Evolutionary conservation across 768 basidiomycete genomes (phyloP), one percentile per base, ranked within the genome.

Genomic region (Coprinopsis cinerea): DNA sequence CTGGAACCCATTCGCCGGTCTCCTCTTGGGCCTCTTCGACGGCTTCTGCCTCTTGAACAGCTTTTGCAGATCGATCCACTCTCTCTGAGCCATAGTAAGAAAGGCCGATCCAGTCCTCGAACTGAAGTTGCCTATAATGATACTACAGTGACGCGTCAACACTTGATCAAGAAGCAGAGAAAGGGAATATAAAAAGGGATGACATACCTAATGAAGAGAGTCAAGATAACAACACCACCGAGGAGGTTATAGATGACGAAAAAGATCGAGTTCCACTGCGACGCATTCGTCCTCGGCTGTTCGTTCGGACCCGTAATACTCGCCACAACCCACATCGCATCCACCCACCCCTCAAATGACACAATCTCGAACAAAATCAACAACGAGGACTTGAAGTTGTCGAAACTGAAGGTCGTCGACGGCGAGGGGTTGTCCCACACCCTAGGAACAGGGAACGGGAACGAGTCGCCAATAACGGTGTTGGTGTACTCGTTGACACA

Each of bases 341-440:
- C 91, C n/a, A 89, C 78, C 95, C 94, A 97, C 1, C 95, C 95
- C 67, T 95, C 93, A 43, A 96, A 70, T 0, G 93, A 95, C 20
- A 97, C 91, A 56, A 95, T 92, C 67, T 98, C 95, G 59, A 96
- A 97, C 1, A 97, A 76, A 59, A 97, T 96, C 47, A 97, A 76
- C 34, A 97, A 71, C 0, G 91, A 86, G 2, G 83, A 69, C 5
- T 79, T 74, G 67, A 97, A 97, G 13, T 72, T 81, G 66, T 98
- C 95, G 61, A 97, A 98, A 2, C 85, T 87, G 70, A 92, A 97
- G 1, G 76, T 76, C 1, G 88, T 91, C 17, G 85, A 86, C 4
- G 85, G 85, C 0, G 82, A 78, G 6, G 95, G 92, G 55, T 91
- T 85, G 49, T 80, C 74, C 95, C 95, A 97, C n/a, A 80, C 84